phyloP scores from a whole-genome alignment of 2,329 filamentous ascomycete genomes.

The Cadophora sp. region DNA sequence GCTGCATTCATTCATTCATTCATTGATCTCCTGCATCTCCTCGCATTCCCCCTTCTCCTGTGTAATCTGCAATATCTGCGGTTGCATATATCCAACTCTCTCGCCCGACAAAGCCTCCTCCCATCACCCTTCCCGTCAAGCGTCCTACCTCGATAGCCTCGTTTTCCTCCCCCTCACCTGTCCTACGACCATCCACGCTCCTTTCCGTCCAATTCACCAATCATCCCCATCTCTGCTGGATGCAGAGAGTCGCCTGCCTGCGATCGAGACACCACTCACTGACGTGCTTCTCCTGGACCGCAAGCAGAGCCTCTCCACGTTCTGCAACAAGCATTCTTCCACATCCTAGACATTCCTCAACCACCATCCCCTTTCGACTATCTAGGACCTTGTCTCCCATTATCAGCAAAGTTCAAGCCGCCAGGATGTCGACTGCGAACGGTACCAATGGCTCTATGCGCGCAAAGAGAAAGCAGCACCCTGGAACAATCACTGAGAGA shows the following conservation, averaged over 20 bases:
- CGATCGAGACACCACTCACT: slow-evolving; percentile 44
- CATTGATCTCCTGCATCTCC: not conserved
- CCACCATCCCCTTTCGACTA: not conserved
- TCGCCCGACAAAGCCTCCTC: not conserved
- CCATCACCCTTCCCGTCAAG: slow-evolving; percentile 3
- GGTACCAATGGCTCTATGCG: slow-evolving; percentile 40
- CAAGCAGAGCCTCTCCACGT: slow-evolving; percentile 27
- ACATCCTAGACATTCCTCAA: slow-evolving; percentile 4
- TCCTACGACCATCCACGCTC: slow-evolving; percentile 28
- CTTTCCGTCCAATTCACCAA: slow-evolving; percentile 29
- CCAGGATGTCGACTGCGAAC: slow-evolving; percentile 38
- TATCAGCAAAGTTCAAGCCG: slow-evolving; percentile 15
- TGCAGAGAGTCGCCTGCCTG: slow-evolving; percentile 42
- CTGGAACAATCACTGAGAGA: slow-evolving; percentile 39
- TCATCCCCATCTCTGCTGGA: slow-evolving; percentile 37
- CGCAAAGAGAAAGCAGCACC: slow-evolving; percentile 45
- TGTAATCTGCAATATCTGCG: not conserved
- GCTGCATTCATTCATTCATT: slow-evolving; percentile 13
- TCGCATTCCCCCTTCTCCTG: not conserved
- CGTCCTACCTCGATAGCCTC: slow-evolving; percentile 18
- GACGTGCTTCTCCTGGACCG: slow-evolving; percentile 41
- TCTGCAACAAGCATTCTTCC: slow-evolving; percentile 21
- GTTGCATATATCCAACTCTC: not conserved
- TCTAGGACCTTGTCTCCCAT: not conserved
- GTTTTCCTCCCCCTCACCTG: slow-evolving; percentile 6